Conservation (phyloP, 2,329 filamentous ascomycete species). For the Epicoccum sorghinum region DNA sequence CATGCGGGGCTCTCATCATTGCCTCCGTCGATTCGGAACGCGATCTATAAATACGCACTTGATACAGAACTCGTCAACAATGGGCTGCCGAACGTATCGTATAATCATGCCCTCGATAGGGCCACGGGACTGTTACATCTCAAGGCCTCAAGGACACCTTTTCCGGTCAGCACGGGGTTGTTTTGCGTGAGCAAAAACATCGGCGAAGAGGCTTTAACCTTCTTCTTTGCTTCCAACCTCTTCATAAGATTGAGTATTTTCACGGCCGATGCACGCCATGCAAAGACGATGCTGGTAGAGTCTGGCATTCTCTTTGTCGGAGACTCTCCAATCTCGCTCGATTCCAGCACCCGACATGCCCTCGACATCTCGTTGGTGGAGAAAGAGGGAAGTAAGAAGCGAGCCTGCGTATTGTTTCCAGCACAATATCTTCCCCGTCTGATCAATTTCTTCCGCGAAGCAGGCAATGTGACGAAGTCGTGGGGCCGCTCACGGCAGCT, state of each 20-base stretch:
- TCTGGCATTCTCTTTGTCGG: slow-evolving; percentile 40
- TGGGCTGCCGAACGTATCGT: slow-evolving; percentile 37
- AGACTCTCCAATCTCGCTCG: slow-evolving; percentile 5
- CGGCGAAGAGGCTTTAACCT: slow-evolving; percentile 27
- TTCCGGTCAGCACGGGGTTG: slow-evolving; percentile 31
- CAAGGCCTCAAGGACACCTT: slow-evolving; percentile 36
- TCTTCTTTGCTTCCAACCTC: slow-evolving; percentile 43
- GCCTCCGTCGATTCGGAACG: slow-evolving; percentile 39
- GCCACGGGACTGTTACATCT: slow-evolving; percentile 27
- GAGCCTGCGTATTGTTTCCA: slow-evolving; percentile 40
- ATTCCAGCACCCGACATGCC: slow-evolving; percentile 23
- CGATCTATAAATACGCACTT: slow-evolving; percentile 41
- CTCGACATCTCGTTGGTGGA: slow-evolving; percentile 39
- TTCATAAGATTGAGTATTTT: slow-evolving; percentile 37
- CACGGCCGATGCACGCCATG: slow-evolving; percentile 35
- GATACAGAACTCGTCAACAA: slow-evolving; percentile 45
- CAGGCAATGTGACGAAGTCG: slow-evolving; percentile 19
- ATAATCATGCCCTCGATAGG: slow-evolving; percentile 31
- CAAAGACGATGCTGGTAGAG: slow-evolving; percentile 40
- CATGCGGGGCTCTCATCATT: slow-evolving; percentile 31
- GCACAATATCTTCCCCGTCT: slow-evolving; percentile 44
- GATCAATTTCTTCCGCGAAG: slow-evolving; percentile 43
- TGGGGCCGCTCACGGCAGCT: slow-evolving; percentile 35
- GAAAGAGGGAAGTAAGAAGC: slow-evolving; percentile 34
- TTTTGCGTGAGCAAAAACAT: slow-evolving; percentile 39